These are phyloP conservation scores for Colletotrichum sp. DNA, from an alignment of 2,329 filamentous ascomycete species.

Conservation along the genomic window DNA sequence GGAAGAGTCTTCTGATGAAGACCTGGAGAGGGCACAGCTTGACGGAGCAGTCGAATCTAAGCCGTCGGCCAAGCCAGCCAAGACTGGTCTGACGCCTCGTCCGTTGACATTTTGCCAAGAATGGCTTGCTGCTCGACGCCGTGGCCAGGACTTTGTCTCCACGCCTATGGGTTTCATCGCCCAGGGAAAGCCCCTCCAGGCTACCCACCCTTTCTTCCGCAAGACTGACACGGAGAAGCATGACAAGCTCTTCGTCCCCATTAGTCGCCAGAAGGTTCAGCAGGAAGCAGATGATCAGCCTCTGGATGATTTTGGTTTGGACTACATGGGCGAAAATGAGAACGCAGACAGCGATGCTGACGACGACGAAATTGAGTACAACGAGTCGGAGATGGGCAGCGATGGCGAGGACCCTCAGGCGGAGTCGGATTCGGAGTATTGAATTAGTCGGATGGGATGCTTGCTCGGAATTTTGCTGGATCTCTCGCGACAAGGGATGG, in stretches of 20 bases:
- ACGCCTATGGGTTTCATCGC: slow-evolving; percentile 65
- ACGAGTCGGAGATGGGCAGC: slow-evolving; percentile 10
- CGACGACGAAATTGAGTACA: slow-evolving; percentile 19
- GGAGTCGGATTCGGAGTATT: not conserved
- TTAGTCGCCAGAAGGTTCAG: not conserved
- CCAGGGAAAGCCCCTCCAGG: slow-evolving; percentile 52
- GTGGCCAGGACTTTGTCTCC: slow-evolving; percentile 61
- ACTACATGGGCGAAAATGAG: slow-evolving; percentile 16
- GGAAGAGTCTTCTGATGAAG: not conserved
- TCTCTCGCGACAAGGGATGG: not conserved
- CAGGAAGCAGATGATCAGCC: not conserved
- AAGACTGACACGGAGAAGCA: not conserved
- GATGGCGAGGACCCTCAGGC: not conserved
- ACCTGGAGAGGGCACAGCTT: not conserved
- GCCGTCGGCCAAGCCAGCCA: not conserved
- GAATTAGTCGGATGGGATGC: not conserved
- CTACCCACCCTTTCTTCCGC: slow-evolving; percentile 58
- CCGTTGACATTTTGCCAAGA: slow-evolving; percentile 57
- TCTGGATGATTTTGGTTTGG: slow-evolving; percentile 1
- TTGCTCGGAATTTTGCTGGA: not conserved
- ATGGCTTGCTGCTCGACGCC: slow-evolving; percentile 59
- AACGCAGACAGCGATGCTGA: slow-evolving; percentile 9
- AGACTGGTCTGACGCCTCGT: slow-evolving; percentile 31
- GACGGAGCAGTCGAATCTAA: not conserved
- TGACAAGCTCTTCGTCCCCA: slow-evolving; percentile 14